Percentiles rank a stretch among this genome's conserved stretches.
Evolutionary conservation across 208 protist species (phyloP).

Genomic region (Crithidia expoeki): DNA sequence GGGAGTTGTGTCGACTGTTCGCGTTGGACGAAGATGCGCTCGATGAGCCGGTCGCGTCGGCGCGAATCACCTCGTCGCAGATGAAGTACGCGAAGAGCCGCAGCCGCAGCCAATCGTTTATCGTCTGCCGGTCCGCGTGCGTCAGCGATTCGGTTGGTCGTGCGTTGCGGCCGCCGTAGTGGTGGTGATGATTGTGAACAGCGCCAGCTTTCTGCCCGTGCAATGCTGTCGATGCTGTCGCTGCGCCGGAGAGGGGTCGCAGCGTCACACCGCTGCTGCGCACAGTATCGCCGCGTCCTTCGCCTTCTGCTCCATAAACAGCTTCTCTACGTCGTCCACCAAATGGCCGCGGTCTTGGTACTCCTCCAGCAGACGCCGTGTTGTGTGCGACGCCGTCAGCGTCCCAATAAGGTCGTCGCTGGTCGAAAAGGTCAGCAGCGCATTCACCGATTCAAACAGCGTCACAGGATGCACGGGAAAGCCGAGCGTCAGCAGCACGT

Average conservation of each 20-base stretch:
- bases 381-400: conserved; percentile 29
- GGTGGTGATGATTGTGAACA: neutral
- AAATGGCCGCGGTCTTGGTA: conserved; percentile 32
- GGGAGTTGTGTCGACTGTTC: neutral
- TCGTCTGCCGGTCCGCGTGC: conserved; percentile 8
- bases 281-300: conserved; percentile 22
- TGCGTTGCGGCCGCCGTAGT: neutral
- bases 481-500: conserved; percentile 38
- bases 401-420: conserved; percentile 36
- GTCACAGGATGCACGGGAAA: conserved; percentile 51
- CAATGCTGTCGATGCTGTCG: too few relatives aligned
- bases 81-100: conserved; percentile 41
- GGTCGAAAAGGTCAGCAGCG: conserved; percentile 51
- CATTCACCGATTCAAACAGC: conserved; percentile 52
- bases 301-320: conserved; percentile 20
- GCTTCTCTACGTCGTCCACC: conserved; percentile 25
- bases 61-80: conserved; percentile 50
- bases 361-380: conserved; percentile 31
- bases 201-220: neutral
- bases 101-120: conserved; percentile 41
- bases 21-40: conserved; percentile 7
- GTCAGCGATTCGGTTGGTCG: neutral
- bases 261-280: neutral
- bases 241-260: too few relatives aligned
- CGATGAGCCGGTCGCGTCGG: conserved; percentile 5